These are phyloP conservation scores for Pichia manshurica DNA, from an alignment of 805 yeast genomes.

Conservation along the genomic window DNA sequence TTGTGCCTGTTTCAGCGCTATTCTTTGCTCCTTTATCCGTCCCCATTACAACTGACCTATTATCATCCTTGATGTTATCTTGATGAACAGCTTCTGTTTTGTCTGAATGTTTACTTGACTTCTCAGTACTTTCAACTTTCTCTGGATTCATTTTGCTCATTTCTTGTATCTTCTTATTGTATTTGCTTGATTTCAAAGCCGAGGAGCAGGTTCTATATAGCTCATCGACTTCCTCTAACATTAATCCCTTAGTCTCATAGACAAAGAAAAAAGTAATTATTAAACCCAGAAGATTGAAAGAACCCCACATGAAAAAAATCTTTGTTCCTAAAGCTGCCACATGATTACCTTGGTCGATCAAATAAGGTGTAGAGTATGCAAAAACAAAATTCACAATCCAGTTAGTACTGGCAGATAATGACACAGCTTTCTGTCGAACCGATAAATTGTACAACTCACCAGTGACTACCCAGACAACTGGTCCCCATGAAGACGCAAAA, in stretches of 20 bases:
- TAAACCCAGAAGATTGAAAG: slow-evolving; percentile 53
- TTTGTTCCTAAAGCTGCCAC: slow-evolving; percentile 65
- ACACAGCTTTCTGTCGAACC: slow-evolving; percentile 70
- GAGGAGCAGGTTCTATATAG: slow-evolving; percentile 55
- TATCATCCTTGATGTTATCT: neutral
- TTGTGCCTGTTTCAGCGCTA: too few relatives aligned
- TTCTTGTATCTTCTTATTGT: slow-evolving; percentile 6
- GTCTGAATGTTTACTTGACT: neutral
- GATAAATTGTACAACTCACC: slow-evolving; percentile 66
- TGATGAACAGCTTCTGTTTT: neutral
- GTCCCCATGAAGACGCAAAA: slow-evolving; percentile 82
- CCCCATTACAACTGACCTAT: neutral
- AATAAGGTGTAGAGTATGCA: slow-evolving; percentile 70
- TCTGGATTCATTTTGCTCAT: neutral
- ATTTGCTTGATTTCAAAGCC: slow-evolving; percentile 42
- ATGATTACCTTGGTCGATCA: slow-evolving; percentile 62
- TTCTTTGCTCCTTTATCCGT: neutral
- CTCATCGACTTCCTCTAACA: slow-evolving; percentile 77
- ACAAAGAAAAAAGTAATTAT: slow-evolving; percentile 60
- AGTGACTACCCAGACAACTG: slow-evolving; percentile 66
- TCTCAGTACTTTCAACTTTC: neutral
- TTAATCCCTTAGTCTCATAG: slow-evolving; percentile 75
- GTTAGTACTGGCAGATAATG: slow-evolving; percentile 70
- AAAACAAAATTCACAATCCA: slow-evolving; percentile 75
- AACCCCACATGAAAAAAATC: slow-evolving; percentile 79